These are phyloP conservation scores for Brassica juncea DNA, from an alignment of 345 rosid species.

Conservation along the genomic window DNA sequence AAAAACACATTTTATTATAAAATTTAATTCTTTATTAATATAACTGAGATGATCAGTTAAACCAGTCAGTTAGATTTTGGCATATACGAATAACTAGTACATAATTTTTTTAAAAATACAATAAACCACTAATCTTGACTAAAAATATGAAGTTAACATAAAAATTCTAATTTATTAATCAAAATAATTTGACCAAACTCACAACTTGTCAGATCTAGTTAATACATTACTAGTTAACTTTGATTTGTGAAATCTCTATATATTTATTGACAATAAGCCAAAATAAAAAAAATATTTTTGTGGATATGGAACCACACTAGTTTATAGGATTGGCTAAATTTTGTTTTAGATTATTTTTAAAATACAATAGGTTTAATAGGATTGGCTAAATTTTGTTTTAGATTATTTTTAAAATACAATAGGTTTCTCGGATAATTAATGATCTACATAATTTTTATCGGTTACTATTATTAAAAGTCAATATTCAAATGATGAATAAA, in stretches of 20 bases:
- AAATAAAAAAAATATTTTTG: too few relatives aligned
- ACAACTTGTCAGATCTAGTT: too few relatives aligned
- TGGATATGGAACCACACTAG: neutral
- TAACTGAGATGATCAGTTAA: too few relatives aligned
- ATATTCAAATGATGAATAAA: neutral
- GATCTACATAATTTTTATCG: too few relatives aligned
- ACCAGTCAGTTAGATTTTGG: too few relatives aligned
- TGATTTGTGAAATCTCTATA: neutral
- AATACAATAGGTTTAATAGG: neutral
- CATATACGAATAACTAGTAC: too few relatives aligned
- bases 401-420: neutral
- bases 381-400: neutral
- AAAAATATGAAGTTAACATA: too few relatives aligned
- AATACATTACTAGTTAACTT: neutral
- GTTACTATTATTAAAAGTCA: neutral
- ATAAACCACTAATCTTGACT: too few relatives aligned
- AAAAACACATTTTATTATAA: too few relatives aligned
- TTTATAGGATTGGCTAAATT: neutral
- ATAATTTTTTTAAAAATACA: too few relatives aligned
- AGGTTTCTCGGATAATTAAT: neutral
- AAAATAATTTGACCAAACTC: neutral
- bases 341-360: neutral
- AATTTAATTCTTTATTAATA: too few relatives aligned
- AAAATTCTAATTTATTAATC: too few relatives aligned
- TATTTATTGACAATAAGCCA: neutral